Evolutionary conservation across 768 basidiomycete species (phyloP), one percentile per base, ranked within the genome.

Genomic region (Rhizopogon roseolus): DNA sequence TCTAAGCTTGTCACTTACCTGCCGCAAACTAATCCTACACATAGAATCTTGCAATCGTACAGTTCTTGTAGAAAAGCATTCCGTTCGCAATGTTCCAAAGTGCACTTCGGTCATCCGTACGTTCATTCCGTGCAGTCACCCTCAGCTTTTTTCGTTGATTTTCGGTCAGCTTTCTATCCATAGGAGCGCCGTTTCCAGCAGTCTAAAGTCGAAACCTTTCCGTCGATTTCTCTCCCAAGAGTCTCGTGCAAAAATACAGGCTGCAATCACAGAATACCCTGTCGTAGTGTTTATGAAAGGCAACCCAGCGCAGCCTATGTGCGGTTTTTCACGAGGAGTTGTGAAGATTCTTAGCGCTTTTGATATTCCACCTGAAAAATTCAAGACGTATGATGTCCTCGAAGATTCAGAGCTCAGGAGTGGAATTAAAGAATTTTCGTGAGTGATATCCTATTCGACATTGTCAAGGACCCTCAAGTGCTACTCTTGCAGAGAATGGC

Each of bases 281-380:
- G 80, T 98, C 6, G 97, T 99, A 1, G 75, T 98, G 5, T 98
- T 99, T 76, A 98, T 99, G 96, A 99, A 99, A 67, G 97, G 97
- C 9, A 93, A 88, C 14, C 93, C 90, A 0, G 78, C 84, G 22
- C 66, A 76, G 6, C 96, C 96, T 2, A 85, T 93, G 62, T 98
- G 96, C 57, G 96, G 96, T 11, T 99, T 98, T 80, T 97, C 94
- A 16, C 81, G 96, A 49, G 96, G 96, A 0, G 93, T 88, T 0
- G 81, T 93, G 29, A 95, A 98, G 67, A 84, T 98, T 44, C 78
- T 99, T 49, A 90, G 92, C 45, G 69, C 91, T 38, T 88, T 95
- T 41, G 85, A 85, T 25, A 92, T 98, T 0, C 81, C 88, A 0
- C 57, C 72, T 1, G 86, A 90, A 66, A 94, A 94, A 71, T 68